Conservation (phyloP, 495 filamentous ascomycete genomes). For the Lindgomyces ingoldianus region DNA sequence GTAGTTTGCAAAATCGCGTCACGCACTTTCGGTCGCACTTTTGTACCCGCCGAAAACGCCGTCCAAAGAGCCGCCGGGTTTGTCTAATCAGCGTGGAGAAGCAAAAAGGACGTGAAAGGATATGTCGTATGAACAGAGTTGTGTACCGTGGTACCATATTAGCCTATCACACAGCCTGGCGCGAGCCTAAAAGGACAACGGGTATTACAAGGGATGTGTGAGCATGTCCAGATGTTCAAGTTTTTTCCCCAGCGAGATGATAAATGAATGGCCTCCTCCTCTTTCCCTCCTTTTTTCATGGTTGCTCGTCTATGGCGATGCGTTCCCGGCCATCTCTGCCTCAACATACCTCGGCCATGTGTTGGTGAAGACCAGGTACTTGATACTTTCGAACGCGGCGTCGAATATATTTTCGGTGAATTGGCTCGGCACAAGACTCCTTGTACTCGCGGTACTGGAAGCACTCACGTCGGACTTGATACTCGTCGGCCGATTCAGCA, state of each 20-base stretch:
- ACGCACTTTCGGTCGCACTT: background rate
- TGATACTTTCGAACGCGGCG: constrained; percentile 39
- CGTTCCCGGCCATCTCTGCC: constrained; percentile 25
- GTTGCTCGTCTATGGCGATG: background rate
- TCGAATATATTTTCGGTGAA: constrained; percentile 40
- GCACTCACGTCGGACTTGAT: constrained; percentile 21
- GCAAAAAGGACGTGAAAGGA: background rate
- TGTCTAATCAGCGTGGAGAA: background rate
- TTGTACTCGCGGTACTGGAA: constrained; percentile 14
- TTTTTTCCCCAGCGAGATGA: background rate
- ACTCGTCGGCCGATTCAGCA: constrained; percentile 23
- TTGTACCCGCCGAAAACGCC: background rate
- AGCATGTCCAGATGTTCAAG: constrained; percentile 14
- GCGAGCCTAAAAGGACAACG: background rate
- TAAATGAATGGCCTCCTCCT: background rate
- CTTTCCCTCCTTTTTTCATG: background rate
- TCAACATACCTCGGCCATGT: constrained; percentile 41
- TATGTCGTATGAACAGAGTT: background rate
- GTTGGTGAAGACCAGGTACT: constrained; percentile 43
- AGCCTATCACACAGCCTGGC: background rate
- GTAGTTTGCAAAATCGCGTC: background rate
- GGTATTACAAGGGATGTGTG: background rate
- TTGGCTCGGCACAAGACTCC: constrained; percentile 32
- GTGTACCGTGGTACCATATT: background rate
- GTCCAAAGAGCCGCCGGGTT: background rate